Evolutionary conservation across 2,329 filamentous ascomycete species (phyloP).

Genomic region (Monilinia aucupariae): DNA sequence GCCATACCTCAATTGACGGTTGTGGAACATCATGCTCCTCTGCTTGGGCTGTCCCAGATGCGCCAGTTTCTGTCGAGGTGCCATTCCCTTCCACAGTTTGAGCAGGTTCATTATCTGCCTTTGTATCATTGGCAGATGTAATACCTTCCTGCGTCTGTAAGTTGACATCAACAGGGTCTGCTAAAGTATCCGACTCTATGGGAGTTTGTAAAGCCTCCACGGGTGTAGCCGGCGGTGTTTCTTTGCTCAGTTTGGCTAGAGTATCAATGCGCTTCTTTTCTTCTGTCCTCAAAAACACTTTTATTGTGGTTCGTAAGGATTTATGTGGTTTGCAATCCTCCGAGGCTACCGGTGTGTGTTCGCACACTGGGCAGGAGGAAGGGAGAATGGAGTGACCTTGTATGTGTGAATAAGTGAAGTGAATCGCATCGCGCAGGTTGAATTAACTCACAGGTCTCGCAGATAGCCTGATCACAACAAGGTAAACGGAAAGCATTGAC

Average conservation of each 20-base stretch:
- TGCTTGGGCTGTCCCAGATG: constrained; percentile 21
- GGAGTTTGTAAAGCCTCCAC: constrained; percentile 23
- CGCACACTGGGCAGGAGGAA: constrained; percentile 83
- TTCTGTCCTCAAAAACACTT: constrained; percentile 82
- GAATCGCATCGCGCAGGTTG: background rate
- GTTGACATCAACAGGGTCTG: constrained; percentile 26
- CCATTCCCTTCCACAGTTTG: constrained; percentile 16
- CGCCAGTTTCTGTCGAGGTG: constrained; percentile 15
- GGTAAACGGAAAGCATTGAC: constrained; percentile 86
- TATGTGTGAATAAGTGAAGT: background rate
- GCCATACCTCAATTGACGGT: constrained; percentile 37
- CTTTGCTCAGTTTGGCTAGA: constrained; percentile 41
- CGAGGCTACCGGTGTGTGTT: constrained; percentile 79
- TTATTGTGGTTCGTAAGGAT: constrained; percentile 83
- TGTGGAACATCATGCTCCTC: constrained; percentile 37
- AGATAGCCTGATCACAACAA: constrained; percentile 94
- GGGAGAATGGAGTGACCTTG: constrained; percentile 68
- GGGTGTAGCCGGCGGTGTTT: constrained; percentile 35
- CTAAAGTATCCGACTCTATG: constrained; percentile 19
- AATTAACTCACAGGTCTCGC: constrained; percentile 65
- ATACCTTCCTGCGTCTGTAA: constrained; percentile 19
- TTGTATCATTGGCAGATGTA: constrained; percentile 16
- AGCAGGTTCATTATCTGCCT: background rate
- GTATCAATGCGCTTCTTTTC: constrained; percentile 79
- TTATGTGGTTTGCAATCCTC: constrained; percentile 88